Percentiles rank a stretch among this genome's conserved stretches.
phyloP scores from a whole-genome alignment of 441 rosid species.

The Pelargonium citronellum region DNA sequence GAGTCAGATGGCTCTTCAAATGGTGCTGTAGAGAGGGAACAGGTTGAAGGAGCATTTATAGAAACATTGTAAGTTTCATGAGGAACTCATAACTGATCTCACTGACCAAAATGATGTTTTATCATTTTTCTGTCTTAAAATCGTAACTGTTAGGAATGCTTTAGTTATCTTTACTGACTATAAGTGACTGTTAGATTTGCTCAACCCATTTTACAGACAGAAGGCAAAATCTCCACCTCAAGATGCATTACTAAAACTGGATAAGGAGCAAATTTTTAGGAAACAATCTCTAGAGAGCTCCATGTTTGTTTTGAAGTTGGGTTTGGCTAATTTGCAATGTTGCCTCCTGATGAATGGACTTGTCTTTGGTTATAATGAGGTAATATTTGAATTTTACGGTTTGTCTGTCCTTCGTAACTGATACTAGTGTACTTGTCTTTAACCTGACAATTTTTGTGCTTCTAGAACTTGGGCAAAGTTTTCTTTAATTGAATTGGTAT shows the following conservation, averaged over 20 bases:
- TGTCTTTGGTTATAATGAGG: constrained; percentile 83
- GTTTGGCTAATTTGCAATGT: constrained; percentile 65
- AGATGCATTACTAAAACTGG: constrained; percentile 69
- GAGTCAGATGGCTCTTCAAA: constrained; percentile 58
- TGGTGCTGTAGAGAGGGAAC: constrained; percentile 68
- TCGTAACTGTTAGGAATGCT: background rate
- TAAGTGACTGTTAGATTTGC: background rate
- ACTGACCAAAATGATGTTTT: background rate
- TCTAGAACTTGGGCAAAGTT: background rate
- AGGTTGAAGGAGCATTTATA: constrained; percentile 85
- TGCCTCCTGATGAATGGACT: constrained; percentile 93
- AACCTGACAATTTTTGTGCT: background rate
- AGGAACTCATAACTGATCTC: constrained; percentile 18
- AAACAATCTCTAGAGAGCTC: constrained; percentile 68
- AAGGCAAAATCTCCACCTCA: constrained; percentile 80
- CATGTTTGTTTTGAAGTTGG: constrained; percentile 80
- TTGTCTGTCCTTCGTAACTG: background rate
- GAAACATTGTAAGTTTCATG: constrained; percentile 74
- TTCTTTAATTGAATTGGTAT: background rate
- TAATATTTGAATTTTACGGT: constrained; percentile 28
- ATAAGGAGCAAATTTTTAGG: constrained; percentile 56
- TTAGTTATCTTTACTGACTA: constrained; percentile 5
- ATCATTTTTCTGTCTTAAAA: background rate
- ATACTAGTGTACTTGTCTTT: no score
- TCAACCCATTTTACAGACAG: constrained; percentile 43